Evolutionary conservation across 805 yeast genomes (phyloP).

Genomic region (Candida tammaniensis): DNA sequence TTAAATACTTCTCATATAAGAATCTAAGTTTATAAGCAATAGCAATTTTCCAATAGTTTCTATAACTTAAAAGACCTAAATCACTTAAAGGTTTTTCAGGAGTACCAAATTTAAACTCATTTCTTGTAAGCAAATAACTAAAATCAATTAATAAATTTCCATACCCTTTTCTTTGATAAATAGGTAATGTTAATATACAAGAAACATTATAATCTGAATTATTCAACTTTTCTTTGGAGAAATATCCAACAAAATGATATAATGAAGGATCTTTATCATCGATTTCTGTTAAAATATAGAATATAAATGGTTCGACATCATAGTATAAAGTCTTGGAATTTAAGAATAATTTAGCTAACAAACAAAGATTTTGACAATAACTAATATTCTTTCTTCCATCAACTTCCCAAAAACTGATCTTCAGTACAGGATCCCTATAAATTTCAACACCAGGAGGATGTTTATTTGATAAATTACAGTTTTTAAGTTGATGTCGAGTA

Average conservation of each 20-base stretch:
- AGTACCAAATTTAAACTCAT: conserved; percentile 80
- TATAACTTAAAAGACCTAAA: conserved; percentile 78
- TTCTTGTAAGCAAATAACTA: conserved; percentile 73
- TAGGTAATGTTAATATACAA: conserved; percentile 88
- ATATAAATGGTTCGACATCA: conserved; percentile 93
- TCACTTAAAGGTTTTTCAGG: conserved; percentile 95
- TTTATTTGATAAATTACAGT: conserved; percentile 50
- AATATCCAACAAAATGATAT: conserved; percentile 89
- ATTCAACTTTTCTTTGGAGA: conserved; percentile 81
- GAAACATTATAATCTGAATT: conserved; percentile 79
- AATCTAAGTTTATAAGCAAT: conserved; percentile 48
- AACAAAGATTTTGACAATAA: conserved; percentile 87
- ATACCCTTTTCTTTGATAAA: conserved; percentile 82
- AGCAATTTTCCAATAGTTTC: conserved; percentile 80
- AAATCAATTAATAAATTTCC: conserved; percentile 88
- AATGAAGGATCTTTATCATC: conserved; percentile 39
- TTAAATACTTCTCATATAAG: conserved; percentile 20
- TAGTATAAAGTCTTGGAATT: conserved; percentile 90
- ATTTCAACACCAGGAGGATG: conserved; percentile 64
- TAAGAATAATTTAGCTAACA: conserved; percentile 82
- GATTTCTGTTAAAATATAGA: conserved; percentile 77
- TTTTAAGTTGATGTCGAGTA: conserved; percentile 67
- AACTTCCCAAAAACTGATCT: conserved; percentile 42
- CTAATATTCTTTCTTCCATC: conserved; percentile 83
- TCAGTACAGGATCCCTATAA: conserved; percentile 29